Evolutionary conservation across 768 basidiomycete genomes (phyloP).

Genomic region (Pulveroboletus sp.): DNA sequence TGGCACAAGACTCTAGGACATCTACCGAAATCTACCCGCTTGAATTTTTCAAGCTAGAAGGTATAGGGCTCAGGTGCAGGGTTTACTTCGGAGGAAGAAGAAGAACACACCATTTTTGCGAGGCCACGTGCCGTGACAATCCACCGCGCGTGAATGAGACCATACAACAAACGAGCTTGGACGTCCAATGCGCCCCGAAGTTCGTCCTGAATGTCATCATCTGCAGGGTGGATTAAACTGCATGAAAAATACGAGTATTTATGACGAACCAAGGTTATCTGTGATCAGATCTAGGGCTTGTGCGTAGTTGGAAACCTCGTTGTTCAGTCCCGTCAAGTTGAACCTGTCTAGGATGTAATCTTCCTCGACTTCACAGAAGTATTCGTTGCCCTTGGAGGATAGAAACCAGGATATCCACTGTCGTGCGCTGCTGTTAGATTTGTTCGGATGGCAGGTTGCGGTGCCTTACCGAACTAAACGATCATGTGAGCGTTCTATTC

Average conservation of each 20-base stretch:
- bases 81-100: neutral
- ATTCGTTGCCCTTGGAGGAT: conserved; percentile 97
- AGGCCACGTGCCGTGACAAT: conserved; percentile 93
- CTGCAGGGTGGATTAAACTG: conserved; percentile 35
- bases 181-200: conserved; percentile 88
- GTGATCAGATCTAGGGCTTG: conserved; percentile 96
- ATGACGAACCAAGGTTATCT: conserved; percentile 82
- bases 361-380: conserved; percentile 99
- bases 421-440: conserved; percentile 12
- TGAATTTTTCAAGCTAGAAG: conserved; percentile 89
- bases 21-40: conserved; percentile 95
- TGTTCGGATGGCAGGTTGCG: conserved; percentile 9
- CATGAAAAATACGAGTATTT: neutral
- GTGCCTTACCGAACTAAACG: conserved; percentile 27
- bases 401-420: conserved; percentile 99
- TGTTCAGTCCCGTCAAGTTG: conserved; percentile 96
- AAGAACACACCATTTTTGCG: conserved; percentile 81
- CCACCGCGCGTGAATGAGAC: conserved; percentile 95
- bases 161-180: conserved; percentile 90
- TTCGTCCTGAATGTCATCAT: conserved; percentile 95
- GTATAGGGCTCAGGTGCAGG: conserved; percentile 9
- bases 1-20: conserved; percentile 98
- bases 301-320: conserved; percentile 91
- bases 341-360: conserved; percentile 98
- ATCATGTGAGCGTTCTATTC: conserved; percentile 14